These are phyloP conservation scores for Eucalyptus globulus DNA, from an alignment of 345 rosid genomes.

Conservation along the genomic window DNA sequence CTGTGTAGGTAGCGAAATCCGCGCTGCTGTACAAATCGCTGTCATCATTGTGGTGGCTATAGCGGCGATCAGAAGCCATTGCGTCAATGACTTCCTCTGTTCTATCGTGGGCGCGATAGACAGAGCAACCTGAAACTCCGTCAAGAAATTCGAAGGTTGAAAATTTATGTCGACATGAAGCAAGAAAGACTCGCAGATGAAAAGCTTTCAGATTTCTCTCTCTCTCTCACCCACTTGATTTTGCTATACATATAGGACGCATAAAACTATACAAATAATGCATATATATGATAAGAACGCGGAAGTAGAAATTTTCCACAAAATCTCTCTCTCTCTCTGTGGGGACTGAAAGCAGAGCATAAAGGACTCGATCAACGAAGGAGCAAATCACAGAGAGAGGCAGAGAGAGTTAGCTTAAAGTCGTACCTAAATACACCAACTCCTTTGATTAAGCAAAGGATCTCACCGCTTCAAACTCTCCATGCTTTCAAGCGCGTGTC, in stretches of 20 bases:
- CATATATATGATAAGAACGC: not conserved
- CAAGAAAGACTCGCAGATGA: not conserved
- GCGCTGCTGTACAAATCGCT: conserved; percentile 20
- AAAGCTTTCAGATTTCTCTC: not conserved
- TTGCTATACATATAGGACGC: not conserved
- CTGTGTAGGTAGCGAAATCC: conserved; percentile 29
- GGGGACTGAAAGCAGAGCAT: not conserved
- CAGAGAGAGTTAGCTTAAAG: not conserved
- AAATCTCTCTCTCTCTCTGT: not conserved
- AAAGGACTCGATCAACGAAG: not conserved
- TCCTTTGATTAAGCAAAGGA: not conserved
- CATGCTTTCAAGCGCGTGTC: not conserved
- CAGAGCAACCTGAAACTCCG: conserved; percentile 3
- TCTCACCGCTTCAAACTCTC: not conserved
- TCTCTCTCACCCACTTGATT: not conserved
- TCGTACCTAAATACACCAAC: not conserved
- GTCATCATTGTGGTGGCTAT: conserved; percentile 22
- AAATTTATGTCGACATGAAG: not conserved
- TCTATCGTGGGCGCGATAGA: not conserved
- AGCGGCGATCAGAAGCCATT: conserved; percentile 20
- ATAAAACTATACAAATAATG: not conserved
- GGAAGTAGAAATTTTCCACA: not conserved
- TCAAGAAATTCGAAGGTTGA: not conserved
- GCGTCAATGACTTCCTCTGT: not conserved
- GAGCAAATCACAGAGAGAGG: not conserved